Evolutionary conservation across 768 basidiomycete species (phyloP).

Genomic region (Suillus luteus): DNA sequence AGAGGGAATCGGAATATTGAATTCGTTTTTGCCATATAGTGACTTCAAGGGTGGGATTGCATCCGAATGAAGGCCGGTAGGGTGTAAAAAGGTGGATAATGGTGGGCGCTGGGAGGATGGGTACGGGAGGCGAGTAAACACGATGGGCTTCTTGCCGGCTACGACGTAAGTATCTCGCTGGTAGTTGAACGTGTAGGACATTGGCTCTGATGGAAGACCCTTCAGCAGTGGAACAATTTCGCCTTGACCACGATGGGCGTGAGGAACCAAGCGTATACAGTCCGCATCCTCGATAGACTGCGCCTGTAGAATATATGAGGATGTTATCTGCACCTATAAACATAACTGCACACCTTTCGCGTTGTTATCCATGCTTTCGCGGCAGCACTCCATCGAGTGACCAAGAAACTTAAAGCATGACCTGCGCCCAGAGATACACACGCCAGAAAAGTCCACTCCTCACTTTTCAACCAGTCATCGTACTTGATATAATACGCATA

Average conservation of each 20-base stretch:
- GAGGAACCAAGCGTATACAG: constrained; percentile 80
- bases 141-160: constrained; percentile 51
- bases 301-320: constrained; percentile 43
- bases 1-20: constrained; percentile 95
- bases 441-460: constrained; percentile 97
- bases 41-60: constrained; percentile 53
- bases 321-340: background rate
- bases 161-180: constrained; percentile 92
- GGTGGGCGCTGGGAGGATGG: constrained; percentile 75
- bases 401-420: constrained; percentile 90
- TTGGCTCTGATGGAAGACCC: constrained; percentile 54
- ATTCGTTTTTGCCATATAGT: constrained; percentile 91
- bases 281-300: constrained; percentile 69
- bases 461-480: constrained; percentile 86
- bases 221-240: constrained; percentile 82
- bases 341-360: constrained; percentile 50
- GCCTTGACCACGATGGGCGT: constrained; percentile 80
- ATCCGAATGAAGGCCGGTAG: constrained; percentile 53
- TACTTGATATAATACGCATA: constrained; percentile 93
- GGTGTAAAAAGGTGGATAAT: constrained; percentile 62
- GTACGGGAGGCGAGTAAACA: constrained; percentile 84
- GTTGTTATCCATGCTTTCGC: constrained; percentile 84
- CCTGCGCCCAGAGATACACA: constrained; percentile 82
- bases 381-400: constrained; percentile 85
- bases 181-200: constrained; percentile 87